Evolutionary conservation across 768 basidiomycete species (phyloP).

Genomic region (Termitomyces sp.): DNA sequence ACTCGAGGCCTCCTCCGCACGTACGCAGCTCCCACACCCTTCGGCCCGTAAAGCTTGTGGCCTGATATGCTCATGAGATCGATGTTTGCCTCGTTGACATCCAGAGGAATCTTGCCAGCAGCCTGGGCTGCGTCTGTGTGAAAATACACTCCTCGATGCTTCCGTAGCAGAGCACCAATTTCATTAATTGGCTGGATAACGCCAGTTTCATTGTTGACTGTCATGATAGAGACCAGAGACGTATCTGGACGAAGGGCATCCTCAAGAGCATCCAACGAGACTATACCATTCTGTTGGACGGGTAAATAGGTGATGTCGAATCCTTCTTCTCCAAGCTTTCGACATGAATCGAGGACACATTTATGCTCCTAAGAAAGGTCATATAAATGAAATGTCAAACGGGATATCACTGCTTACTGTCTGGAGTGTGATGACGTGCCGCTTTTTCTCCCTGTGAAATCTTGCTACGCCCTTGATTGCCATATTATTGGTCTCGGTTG

Average conservation of each 20-base stretch:
- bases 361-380: slow-evolving; percentile 78
- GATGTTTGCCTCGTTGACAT: slow-evolving; percentile 94
- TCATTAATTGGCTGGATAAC: slow-evolving; percentile 97
- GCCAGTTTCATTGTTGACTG: slow-evolving; percentile 98
- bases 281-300: slow-evolving; percentile 80
- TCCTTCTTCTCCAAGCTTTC: slow-evolving; percentile 92
- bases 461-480: slow-evolving; percentile 94
- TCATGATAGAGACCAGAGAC: slow-evolving; percentile 95
- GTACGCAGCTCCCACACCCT: slow-evolving; percentile 93
- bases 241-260: slow-evolving; percentile 90
- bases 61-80: slow-evolving; percentile 96
- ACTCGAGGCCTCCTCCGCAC: slow-evolving; percentile 91
- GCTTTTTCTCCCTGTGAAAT: slow-evolving; percentile 92
- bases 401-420: slow-evolving; percentile 55
- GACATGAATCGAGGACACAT: slow-evolving; percentile 97
- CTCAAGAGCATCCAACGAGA: slow-evolving; percentile 77
- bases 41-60: slow-evolving; percentile 98
- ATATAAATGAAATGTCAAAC: neutral
- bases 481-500: slow-evolving; percentile 98
- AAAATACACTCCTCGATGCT: slow-evolving; percentile 88
- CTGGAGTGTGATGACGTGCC: slow-evolving; percentile 91
- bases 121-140: slow-evolving; percentile 99
- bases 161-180: slow-evolving; percentile 82
- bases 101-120: slow-evolving; percentile 83
- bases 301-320: slow-evolving; percentile 99